Conservation (phyloP, 371 early-diverging fungal species). For the Apophysomyces elegans region DNA sequence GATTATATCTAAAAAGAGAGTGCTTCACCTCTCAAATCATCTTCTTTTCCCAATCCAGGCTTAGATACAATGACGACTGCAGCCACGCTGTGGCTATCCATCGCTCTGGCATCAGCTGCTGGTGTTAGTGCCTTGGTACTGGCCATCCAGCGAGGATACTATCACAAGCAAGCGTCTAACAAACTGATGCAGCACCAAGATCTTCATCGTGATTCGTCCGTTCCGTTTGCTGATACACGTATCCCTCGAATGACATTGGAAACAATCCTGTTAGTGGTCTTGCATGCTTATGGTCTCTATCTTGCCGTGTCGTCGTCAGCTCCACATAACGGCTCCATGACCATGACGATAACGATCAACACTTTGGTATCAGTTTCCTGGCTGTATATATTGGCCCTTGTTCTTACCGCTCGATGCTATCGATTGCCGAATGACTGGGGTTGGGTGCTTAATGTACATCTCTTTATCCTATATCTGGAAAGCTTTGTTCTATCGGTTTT, state of each 20-base stretch:
- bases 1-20: too few relatives aligned
- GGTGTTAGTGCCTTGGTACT: constrained; percentile 22
- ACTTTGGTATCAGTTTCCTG: constrained; percentile 21
- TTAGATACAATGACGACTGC: too few relatives aligned
- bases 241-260: constrained; percentile 21
- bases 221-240: constrained; percentile 26
- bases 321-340: background rate
- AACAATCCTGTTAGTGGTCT: constrained; percentile 13
- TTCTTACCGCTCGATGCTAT: constrained; percentile 27
- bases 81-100: constrained; percentile 20
- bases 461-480: constrained; percentile 31
- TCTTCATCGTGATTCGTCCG: constrained; percentile 23
- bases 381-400: constrained; percentile 33
- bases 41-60: too few relatives aligned
- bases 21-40: too few relatives aligned
- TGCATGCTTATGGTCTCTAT: constrained; percentile 18
- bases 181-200: constrained; percentile 14
- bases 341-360: constrained; percentile 5
- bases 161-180: constrained; percentile 3
- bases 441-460: constrained; percentile 46
- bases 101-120: constrained; percentile 8
- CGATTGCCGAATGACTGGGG: constrained; percentile 41
- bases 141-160: constrained; percentile 21
- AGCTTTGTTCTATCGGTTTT: constrained; percentile 16
- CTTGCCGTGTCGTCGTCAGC: constrained; percentile 8